A percentile compares a stretch with the other conserved stretches of the same genome.
These are phyloP conservation scores for Triticum monococcum DNA, from an alignment of 176 grass and related monocot genomes.

Conservation along the genomic window DNA sequence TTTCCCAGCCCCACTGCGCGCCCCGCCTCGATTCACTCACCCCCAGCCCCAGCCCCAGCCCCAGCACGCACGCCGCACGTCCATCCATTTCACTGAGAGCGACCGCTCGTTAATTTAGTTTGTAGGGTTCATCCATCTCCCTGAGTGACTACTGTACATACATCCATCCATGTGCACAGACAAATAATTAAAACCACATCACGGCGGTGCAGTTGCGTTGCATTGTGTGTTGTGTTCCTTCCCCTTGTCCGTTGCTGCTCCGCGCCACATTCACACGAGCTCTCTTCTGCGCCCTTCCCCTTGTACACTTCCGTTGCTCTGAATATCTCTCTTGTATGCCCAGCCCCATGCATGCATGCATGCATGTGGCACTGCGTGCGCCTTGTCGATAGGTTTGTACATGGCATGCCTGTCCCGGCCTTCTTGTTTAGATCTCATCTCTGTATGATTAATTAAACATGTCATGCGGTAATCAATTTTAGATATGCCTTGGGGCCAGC, in stretches of 20 bases:
- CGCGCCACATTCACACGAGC: neutral
- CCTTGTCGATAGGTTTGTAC: constrained; percentile 4
- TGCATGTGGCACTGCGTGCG: constrained; percentile 7
- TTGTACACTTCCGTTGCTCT: constrained; percentile 20
- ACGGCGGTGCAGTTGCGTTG: neutral
- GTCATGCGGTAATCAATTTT: neutral
- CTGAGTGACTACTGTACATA: too few relatives aligned
- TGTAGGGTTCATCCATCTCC: neutral
- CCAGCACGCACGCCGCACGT: neutral
- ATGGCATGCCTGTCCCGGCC: neutral
- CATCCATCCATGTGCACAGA: neutral
- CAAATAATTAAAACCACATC: neutral
- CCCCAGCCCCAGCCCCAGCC: neutral
- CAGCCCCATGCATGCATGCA: neutral
- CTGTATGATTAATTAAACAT: neutral
- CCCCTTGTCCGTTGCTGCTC: constrained; percentile 25
- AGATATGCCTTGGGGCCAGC: neutral
- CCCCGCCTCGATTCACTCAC: neutral
- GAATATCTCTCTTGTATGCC: constrained; percentile 18
- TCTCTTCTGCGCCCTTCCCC: constrained; percentile 13
- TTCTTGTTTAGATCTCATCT: constrained; percentile 4
- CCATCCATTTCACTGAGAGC: neutral
- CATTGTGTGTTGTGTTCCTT: neutral
- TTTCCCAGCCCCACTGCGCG: neutral
- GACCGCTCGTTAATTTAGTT: too few relatives aligned